Evolutionary conservation across 306 rosid species (phyloP).

Genomic region (Senna siamea): DNA sequence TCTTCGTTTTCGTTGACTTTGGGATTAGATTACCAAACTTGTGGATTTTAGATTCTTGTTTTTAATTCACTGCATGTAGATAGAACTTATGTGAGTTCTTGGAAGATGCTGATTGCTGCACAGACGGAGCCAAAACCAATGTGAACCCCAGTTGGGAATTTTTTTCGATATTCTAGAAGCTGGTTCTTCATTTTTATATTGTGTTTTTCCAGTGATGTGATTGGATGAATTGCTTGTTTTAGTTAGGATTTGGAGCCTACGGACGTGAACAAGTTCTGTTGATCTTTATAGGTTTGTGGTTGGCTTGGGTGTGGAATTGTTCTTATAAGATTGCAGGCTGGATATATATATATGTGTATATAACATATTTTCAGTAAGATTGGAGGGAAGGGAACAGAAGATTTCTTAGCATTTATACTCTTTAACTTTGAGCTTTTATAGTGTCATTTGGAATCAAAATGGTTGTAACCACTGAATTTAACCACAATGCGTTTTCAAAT

Average conservation of each 20-base stretch:
- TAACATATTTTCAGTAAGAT: neutral
- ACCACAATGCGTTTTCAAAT: slow-evolving; percentile 43
- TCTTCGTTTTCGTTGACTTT: slow-evolving; percentile 13
- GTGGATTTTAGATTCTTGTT: neutral
- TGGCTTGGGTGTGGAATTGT: neutral
- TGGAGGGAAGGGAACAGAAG: slow-evolving; percentile 29
- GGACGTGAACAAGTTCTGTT: too few relatives aligned
- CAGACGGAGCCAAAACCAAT: slow-evolving; percentile 4
- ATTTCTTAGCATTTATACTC: slow-evolving; percentile 13
- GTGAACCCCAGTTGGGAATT: slow-evolving; percentile 20
- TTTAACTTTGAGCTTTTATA: neutral
- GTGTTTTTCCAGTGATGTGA: neutral
- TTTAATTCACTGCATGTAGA: slow-evolving; percentile 4
- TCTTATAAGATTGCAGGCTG: neutral
- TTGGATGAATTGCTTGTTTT: slow-evolving; percentile 3
- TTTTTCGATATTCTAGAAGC: slow-evolving; percentile 10
- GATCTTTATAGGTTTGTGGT: neutral
- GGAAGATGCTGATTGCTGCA: slow-evolving; percentile 20
- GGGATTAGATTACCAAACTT: slow-evolving; percentile 34
- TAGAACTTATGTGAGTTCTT: neutral
- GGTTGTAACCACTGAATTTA: slow-evolving; percentile 45
- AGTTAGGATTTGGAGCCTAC: neutral
- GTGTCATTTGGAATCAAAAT: slow-evolving; percentile 49
- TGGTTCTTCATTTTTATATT: neutral
- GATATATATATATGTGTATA: too few relatives aligned